Evolutionary conservation across 2,329 filamentous ascomycete genomes (phyloP).

Genomic region (Camptophora hylomeconis): DNA sequence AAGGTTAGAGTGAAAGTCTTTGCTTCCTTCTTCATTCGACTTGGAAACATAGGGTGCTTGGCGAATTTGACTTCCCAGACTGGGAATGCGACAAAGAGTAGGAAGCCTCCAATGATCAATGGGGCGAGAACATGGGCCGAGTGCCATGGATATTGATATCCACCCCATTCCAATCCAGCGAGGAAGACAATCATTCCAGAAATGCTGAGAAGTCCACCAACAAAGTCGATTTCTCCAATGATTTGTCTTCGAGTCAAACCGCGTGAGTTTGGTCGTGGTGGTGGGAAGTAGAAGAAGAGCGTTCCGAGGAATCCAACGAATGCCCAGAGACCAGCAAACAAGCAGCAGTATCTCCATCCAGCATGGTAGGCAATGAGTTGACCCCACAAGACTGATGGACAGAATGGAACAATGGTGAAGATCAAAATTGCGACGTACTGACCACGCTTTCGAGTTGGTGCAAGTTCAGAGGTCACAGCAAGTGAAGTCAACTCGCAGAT

Average conservation of each 20-base stretch:
- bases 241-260: constrained; percentile 21
- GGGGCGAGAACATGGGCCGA: constrained; percentile 33
- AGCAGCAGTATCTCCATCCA: constrained; percentile 10
- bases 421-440: constrained; percentile 49
- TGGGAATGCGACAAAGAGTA: constrained; percentile 25
- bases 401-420: constrained; percentile 50
- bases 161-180: constrained; percentile 39
- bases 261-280: constrained; percentile 26
- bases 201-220: constrained; percentile 37
- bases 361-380: constrained; percentile 36
- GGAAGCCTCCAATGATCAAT: constrained; percentile 29
- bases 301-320: constrained; percentile 29
- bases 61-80: constrained; percentile 35
- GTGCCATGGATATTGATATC: constrained; percentile 33
- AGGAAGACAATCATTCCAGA: constrained; percentile 31
- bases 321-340: constrained; percentile 23
- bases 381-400: constrained; percentile 47
- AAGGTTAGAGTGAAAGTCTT: constrained; percentile 40
- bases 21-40: constrained; percentile 32
- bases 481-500: constrained; percentile 56
- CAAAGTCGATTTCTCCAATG: constrained; percentile 35
- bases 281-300: constrained; percentile 32
- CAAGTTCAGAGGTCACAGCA: constrained; percentile 54
- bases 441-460: constrained; percentile 52
- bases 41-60: constrained; percentile 33